Conservation (phyloP, 345 rosid species). For the Brassica incana region DNA sequence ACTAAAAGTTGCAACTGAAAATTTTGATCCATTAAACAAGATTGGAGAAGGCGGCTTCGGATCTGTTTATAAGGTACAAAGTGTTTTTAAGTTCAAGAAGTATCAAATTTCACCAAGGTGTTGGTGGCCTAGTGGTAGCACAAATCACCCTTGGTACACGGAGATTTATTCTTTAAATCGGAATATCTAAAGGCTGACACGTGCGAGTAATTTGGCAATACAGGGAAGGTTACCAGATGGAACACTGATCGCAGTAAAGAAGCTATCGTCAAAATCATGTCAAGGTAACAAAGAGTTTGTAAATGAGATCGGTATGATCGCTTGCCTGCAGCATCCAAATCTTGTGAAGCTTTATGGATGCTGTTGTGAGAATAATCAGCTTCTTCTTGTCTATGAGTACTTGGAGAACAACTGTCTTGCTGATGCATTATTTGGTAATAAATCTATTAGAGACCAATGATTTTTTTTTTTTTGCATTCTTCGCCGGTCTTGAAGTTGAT, state of each 20-base stretch:
- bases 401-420: conserved; percentile 53
- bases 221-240: conserved; percentile 42
- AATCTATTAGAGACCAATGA: not conserved
- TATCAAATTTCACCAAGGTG: too few relatives aligned
- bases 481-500: not conserved
- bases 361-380: conserved; percentile 44
- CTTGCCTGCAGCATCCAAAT: conserved; percentile 47
- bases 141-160: too few relatives aligned
- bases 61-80: conserved; percentile 41
- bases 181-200: too few relatives aligned
- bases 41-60: conserved; percentile 50
- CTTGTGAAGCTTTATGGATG: conserved; percentile 51
- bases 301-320: conserved; percentile 46
- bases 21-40: conserved; percentile 39
- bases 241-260: conserved; percentile 40
- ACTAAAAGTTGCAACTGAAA: conserved; percentile 38
- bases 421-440: conserved; percentile 37
- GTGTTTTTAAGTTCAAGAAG: not conserved
- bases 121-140: too few relatives aligned
- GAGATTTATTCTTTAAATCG: too few relatives aligned
- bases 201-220: not conserved
- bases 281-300: conserved; percentile 55
- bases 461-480: not conserved
- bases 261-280: conserved; percentile 45
- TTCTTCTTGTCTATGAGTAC: conserved; percentile 49